Evolutionary conservation across 331 rosid species (phyloP).

Genomic region (Malus hybrid): DNA sequence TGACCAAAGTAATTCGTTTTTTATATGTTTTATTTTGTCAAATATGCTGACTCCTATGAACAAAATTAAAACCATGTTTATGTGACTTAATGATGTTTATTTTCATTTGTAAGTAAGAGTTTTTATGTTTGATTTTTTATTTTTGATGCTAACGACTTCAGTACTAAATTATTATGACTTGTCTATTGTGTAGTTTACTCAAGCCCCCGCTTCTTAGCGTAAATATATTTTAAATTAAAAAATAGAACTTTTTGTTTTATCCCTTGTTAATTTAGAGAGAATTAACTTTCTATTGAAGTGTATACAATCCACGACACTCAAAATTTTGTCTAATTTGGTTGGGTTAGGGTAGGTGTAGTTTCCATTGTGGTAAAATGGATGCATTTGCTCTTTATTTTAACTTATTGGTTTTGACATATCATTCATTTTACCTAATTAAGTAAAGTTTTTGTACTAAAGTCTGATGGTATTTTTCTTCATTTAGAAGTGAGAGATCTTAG

Average conservation of each 20-base stretch:
- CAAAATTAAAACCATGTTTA: background rate
- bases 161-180: too few species aligned
- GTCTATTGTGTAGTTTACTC: too few species aligned
- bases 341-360: background rate
- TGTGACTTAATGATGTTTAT: too few species aligned
- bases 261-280: too few species aligned
- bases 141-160: accelerated
- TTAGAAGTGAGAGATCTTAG: too few species aligned
- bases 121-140: accelerated
- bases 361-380: background rate
- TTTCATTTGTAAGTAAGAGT: accelerated
- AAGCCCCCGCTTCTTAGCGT: too few species aligned
- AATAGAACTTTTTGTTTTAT: background rate
- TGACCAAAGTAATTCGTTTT: background rate
- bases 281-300: too few species aligned
- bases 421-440: too few species aligned
- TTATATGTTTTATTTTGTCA: background rate
- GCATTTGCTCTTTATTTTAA: background rate
- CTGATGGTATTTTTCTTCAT: accelerated
- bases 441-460: too few species aligned
- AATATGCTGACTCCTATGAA: too few species aligned
- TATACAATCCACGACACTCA: background rate
- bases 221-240: background rate
- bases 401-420: background rate
- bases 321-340: background rate